Base-by-base conservation (phyloP, 768 basidiomycete species). In the Pleurotus salmoneostramineus region DNA sequence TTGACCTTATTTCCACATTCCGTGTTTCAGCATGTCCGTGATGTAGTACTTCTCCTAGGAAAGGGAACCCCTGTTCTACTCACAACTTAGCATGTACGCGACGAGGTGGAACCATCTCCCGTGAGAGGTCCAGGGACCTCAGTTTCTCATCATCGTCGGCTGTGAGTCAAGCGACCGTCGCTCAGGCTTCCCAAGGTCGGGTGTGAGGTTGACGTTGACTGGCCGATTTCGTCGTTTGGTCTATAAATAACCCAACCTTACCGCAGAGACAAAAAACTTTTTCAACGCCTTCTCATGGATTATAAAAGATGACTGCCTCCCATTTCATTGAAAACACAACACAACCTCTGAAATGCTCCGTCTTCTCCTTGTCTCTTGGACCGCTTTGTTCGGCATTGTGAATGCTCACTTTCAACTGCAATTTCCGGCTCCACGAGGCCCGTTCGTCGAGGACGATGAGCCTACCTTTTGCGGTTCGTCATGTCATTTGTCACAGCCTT, bases 341-440 rank as follows among this genome's bases (percentile, higher is more conserved):
- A 27, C 14, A 5, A 44, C 50, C 14, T 27, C 52, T 15, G 21
- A 27, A 27, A 79, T 80, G 77, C 68, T 58, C 58, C 61, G 74
- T 63, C 21, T 72, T 32, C 59, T 71, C 58, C 48, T 77, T 47
- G 42, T 72, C 57, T 35, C 81, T 57, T 57, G 83, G 31, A 65
- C 71, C 37, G 63, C 69, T 36, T 68, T 81, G 21, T 70, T 74
- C 11, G 65, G 78, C 35, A 68, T 73, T 43, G 84, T 75, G 33
- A 74, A 72, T 49, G 91, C 90, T 6, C 93, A 95, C 70, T 95
- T 94, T 73, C 86, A 88, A 62, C 76, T 94, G 44, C 81, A 87
- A 64, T 93, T 83, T 69, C 93, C 93, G 14, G 62, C 75, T 0
- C 85, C 90, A 8, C 78, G 93, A 48, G 93, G 93, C 1, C 66